Evolutionary conservation across 2,329 filamentous ascomycete species (phyloP).

Genomic region (Fusarium sororula): DNA sequence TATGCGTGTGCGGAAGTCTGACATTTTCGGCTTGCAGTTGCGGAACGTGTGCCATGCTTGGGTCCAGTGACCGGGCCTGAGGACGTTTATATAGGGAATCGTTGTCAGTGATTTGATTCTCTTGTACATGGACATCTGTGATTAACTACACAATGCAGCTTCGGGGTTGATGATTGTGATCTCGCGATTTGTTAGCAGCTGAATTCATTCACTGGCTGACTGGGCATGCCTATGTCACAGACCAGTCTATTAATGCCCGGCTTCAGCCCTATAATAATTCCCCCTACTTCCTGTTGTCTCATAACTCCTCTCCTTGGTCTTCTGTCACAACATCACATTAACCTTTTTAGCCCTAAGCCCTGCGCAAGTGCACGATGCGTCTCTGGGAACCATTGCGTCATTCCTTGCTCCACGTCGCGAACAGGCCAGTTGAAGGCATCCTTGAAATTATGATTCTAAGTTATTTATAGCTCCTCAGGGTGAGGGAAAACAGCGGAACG

Average conservation of each 20-base stretch:
- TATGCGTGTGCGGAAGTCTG: not conserved
- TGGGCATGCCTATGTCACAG: not conserved
- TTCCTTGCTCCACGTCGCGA: not conserved
- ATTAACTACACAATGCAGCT: not conserved
- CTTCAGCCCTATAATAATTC: not conserved
- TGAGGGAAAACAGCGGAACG: too few relatives aligned
- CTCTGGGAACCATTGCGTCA: accelerated
- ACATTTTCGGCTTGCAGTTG: not conserved
- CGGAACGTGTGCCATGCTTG: not conserved
- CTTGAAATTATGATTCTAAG: too few relatives aligned
- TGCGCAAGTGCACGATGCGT: not conserved
- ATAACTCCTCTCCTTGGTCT: too few relatives aligned
- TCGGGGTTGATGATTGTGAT: not conserved
- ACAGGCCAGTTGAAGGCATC: accelerated
- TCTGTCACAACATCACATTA: not conserved
- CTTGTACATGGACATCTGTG: accelerated
- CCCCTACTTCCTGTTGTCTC: not conserved
- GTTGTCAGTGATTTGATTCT: not conserved
- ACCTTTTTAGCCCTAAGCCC: not conserved
- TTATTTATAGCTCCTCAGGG: too few relatives aligned
- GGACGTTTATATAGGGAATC: not conserved
- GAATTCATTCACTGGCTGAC: not conserved
- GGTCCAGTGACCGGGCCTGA: not conserved
- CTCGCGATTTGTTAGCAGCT: not conserved
- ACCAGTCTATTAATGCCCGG: too few relatives aligned